These are phyloP conservation scores for Haematococcus lacustris DNA, from an alignment of 139 green algal genomes.

Conservation along the genomic window DNA sequence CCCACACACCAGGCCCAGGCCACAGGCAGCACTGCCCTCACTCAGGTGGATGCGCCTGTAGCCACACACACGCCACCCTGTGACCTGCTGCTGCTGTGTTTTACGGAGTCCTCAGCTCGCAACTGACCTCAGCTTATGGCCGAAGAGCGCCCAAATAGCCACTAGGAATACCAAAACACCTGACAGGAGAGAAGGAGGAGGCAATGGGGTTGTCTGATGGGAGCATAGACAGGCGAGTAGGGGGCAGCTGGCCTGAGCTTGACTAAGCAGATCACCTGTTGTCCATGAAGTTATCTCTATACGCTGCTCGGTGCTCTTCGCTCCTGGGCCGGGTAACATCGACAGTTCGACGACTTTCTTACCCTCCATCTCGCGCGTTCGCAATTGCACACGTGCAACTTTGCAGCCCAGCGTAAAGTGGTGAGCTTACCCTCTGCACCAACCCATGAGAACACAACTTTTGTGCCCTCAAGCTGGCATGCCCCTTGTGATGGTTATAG, in stretches of 20 bases:
- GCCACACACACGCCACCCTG: neutral
- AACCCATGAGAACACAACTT: too few species aligned
- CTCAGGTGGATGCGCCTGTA: neutral
- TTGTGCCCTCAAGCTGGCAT: too few species aligned
- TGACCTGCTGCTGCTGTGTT: neutral
- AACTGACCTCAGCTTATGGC: neutral
- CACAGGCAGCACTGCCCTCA: neutral
- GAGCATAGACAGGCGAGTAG: neutral
- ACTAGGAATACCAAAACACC: conserved; percentile 1
- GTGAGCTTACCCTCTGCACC: too few species aligned
- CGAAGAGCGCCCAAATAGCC: neutral
- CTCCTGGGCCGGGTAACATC: too few species aligned
- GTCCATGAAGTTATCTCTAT: conserved; percentile 3
- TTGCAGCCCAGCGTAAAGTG: too few species aligned
- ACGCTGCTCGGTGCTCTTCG: neutral
- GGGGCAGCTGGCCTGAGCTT: neutral
- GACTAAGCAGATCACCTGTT: neutral
- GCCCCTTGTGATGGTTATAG: too few species aligned
- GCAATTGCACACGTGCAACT: too few species aligned
- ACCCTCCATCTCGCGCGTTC: too few species aligned
- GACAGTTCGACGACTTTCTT: too few species aligned
- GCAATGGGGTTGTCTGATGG: neutral
- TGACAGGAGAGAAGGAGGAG: neutral
- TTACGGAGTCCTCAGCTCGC: neutral
- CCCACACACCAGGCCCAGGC: neutral